A percentile compares a stretch with the other conserved stretches of the same genome.
Conservation (phyloP, 345 rosid genomes). For the Rhodamnia rubescens region DNA sequence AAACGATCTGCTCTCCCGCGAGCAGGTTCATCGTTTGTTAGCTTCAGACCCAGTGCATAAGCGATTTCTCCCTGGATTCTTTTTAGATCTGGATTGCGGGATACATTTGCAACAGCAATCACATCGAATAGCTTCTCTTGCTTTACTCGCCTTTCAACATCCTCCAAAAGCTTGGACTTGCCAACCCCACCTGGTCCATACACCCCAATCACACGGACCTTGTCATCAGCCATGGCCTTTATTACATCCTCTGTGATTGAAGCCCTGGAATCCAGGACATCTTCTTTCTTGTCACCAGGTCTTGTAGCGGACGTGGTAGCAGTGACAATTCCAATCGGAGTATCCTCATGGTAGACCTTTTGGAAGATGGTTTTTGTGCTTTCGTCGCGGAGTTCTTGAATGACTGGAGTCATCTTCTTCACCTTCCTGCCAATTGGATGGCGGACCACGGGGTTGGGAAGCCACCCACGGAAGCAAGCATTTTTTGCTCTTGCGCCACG, state of each 20-base stretch:
- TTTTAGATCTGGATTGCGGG: too few species aligned
- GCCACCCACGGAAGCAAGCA: background rate
- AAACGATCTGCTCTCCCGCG: too few species aligned
- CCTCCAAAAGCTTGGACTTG: constrained; percentile 5
- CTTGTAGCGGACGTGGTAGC: background rate
- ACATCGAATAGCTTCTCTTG: background rate
- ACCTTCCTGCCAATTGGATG: background rate
- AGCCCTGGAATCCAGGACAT: background rate
- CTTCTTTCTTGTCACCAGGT: background rate
- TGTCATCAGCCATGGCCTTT: background rate
- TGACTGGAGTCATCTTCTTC: background rate
- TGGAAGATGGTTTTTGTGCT: background rate
- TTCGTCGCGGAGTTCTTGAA: background rate
- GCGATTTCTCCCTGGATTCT: too few species aligned
- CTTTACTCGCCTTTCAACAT: background rate
- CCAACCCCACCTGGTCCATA: background rate
- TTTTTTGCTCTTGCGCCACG: fast-evolving
- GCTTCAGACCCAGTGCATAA: too few species aligned
- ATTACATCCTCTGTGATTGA: fast-evolving
- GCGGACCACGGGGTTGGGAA: background rate
- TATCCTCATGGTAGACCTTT: background rate
- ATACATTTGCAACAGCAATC: too few species aligned
- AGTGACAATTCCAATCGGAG: background rate
- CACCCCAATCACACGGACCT: background rate
- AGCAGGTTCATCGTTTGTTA: too few species aligned